Evolutionary conservation across 2,329 filamentous ascomycete genomes (phyloP).

Genomic region (Talaromyces sp.): DNA sequence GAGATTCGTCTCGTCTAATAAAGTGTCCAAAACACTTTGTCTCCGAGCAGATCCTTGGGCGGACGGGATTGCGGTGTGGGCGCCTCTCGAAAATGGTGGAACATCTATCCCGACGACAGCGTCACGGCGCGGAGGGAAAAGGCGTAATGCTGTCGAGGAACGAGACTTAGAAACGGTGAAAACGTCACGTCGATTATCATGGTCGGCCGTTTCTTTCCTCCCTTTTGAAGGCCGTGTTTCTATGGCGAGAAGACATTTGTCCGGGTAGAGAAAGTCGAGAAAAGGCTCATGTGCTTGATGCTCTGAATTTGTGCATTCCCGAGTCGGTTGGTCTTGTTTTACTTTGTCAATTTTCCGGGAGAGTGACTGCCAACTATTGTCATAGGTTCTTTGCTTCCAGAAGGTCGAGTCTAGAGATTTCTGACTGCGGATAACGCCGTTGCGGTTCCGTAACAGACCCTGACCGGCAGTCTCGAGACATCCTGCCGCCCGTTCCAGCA

Average conservation of each 20-base stretch:
- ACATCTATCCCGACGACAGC: neutral
- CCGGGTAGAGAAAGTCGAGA: conserved; percentile 39
- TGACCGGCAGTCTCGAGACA: conserved; percentile 47
- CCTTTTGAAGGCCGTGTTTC: conserved; percentile 17
- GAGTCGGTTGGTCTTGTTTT: conserved; percentile 14
- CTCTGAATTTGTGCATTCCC: conserved; percentile 9
- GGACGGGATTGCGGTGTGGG: neutral
- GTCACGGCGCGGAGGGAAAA: neutral
- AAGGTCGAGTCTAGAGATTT: conserved; percentile 31
- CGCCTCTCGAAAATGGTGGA: neutral
- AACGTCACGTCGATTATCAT: conserved; percentile 22
- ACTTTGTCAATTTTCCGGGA: conserved; percentile 21
- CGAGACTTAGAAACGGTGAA: conserved; percentile 16
- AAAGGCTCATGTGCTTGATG: conserved; percentile 20
- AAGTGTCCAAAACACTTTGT: neutral
- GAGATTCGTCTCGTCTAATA: conserved; percentile 1
- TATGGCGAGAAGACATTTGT: conserved; percentile 20
- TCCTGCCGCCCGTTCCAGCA: conserved; percentile 49
- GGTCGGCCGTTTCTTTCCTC: conserved; percentile 19
- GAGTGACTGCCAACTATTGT: conserved; percentile 28
- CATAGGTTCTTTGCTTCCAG: conserved; percentile 28
- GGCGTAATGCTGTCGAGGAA: conserved; percentile 1
- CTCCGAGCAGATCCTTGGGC: neutral
- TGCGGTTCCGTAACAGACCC: conserved; percentile 38
- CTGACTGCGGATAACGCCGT: conserved; percentile 32